Evolutionary conservation across 306 rosid species (phyloP), one percentile per base, ranked within the genome.

Genomic region (Mucuna pruriens): DNA sequence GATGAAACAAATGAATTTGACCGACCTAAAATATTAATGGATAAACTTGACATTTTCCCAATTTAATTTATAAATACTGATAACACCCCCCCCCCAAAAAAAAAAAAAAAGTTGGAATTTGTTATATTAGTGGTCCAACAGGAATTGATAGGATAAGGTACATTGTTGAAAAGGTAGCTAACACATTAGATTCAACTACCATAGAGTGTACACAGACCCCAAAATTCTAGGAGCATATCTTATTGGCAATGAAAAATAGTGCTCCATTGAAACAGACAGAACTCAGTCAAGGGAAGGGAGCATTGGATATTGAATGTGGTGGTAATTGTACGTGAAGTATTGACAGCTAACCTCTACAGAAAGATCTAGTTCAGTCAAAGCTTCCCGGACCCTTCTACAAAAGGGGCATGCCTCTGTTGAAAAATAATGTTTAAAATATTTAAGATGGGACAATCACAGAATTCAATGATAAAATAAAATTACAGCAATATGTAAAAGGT

Each of bases 351-450:
- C 98, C 94, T 94, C 94, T 19, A 82, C 93, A 70, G 90, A 87
- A 86, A 94, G 92, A 83, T 94, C 98, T 66, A 94, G 91, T 83
- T 94, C 98, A 31, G 98, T 92, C 90, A 92, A 49, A 78, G 98
- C 94, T 83, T 94, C 98, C 31, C 98, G 91, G 78, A 92, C 98
- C 87, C 97, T 91, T 90, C 98, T 85, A 88, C 98, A 94, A 87
- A 92, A 94, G 71, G 98, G 98, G 86, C 98, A 94, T 63, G 98
- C 98, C 86, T 94, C 97, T 94, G 97, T 87, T 71, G 83, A 88
- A 84, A 92, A 80, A 82, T 83, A 76, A 40, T 46, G 75, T 65
- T 80, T 66, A 54, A 61, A 81, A 77, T 23, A 68, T 70, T 84
- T 63, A 80, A 75, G 45, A 70, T 33, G 44, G 48, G 75, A 40